Conservation (phyloP, 2,329 filamentous ascomycete species). For the Biscogniauxia sp. region DNA sequence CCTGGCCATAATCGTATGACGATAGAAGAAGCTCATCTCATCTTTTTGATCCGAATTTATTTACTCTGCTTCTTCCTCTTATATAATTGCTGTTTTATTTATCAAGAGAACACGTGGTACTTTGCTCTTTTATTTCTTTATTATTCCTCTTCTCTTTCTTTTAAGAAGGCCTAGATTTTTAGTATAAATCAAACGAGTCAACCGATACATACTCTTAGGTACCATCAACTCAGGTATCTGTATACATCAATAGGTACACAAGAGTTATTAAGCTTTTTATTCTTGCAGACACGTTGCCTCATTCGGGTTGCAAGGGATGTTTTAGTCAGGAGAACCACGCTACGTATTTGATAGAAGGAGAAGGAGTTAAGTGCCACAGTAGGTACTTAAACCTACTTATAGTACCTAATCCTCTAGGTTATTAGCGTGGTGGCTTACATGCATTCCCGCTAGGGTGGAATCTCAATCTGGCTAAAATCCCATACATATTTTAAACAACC, state of each 20-base stretch:
- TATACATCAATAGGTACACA: not conserved
- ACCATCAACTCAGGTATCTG: too few species aligned
- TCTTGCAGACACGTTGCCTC: not conserved
- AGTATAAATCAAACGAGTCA: not conserved
- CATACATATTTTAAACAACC: not conserved
- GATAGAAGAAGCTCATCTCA: conserved; percentile 7
- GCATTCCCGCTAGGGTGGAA: not conserved
- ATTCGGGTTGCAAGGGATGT: not conserved
- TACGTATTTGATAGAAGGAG: too few species aligned
- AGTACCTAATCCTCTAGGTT: not conserved
- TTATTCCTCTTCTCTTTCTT: not conserved
- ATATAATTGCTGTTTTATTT: not conserved
- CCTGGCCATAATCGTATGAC: conserved; percentile 30
- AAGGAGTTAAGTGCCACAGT: too few species aligned
- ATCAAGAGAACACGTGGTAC: conserved; percentile 21
- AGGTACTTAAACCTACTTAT: not conserved
- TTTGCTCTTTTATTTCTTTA: not conserved
- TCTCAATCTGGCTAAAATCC: conserved; percentile 21
- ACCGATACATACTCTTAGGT: not conserved
- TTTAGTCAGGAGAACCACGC: not conserved
- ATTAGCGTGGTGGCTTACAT: not conserved
- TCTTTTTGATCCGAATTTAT: not conserved
- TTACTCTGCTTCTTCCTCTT: not conserved
- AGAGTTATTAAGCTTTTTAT: not conserved
- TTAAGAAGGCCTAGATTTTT: not conserved